Conservation (phyloP, 139 green algal genomes). For the Micractinium sp. region DNA sequence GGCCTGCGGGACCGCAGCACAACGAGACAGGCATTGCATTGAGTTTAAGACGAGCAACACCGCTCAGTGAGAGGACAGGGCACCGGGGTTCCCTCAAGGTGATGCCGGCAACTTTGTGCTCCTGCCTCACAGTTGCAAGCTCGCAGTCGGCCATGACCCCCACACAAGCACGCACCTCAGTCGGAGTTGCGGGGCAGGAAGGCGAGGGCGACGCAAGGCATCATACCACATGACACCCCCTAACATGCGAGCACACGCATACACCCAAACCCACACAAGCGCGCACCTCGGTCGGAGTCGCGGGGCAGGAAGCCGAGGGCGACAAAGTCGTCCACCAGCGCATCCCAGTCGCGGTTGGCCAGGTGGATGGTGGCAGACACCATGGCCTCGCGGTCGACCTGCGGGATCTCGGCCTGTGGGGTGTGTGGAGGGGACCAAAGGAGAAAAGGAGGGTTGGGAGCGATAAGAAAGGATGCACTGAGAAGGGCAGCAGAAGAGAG, state of each 20-base stretch:
- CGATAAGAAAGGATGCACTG: too few relatives aligned
- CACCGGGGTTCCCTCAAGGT: too few relatives aligned
- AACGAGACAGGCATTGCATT: too few relatives aligned
- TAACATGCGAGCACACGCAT: neutral
- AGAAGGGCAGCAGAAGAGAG: too few relatives aligned
- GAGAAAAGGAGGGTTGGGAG: too few relatives aligned
- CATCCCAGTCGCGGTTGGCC: conserved; percentile 79
- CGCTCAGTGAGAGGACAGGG: too few relatives aligned
- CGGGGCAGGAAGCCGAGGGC: conserved; percentile 80
- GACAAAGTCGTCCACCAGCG: conserved; percentile 87
- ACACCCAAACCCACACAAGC: neutral
- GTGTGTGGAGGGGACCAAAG: too few relatives aligned
- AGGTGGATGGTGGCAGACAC: conserved; percentile 83
- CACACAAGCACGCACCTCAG: neutral
- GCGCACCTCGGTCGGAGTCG: conserved; percentile 50
- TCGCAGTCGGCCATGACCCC: too few relatives aligned
- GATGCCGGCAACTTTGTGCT: too few relatives aligned
- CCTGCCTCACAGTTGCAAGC: too few relatives aligned
- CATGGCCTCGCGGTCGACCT: conserved; percentile 75
- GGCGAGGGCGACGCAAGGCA: neutral
- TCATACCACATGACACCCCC: neutral
- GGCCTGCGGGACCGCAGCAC: neutral
- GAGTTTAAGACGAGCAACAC: too few relatives aligned
- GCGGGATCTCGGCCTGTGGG: neutral
- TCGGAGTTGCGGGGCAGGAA: neutral